phyloP scores from a whole-genome alignment of 495 filamentous ascomycete species.

The Aspergillus avenaceus region DNA sequence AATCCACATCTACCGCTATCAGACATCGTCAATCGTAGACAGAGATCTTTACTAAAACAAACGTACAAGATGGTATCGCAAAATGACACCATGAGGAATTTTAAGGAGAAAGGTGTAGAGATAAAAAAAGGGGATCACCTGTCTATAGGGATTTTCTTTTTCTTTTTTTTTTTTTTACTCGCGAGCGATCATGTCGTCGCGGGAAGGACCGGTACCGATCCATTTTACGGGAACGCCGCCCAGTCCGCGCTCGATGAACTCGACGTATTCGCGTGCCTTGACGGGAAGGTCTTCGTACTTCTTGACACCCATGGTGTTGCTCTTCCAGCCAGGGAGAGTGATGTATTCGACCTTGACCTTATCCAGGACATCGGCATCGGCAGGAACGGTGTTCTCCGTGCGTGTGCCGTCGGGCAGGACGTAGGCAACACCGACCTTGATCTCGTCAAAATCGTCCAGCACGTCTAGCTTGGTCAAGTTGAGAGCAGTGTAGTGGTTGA shows the following conservation, averaged over 20 bases:
- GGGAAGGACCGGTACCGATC: conserved; percentile 73
- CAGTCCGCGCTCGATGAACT: conserved; percentile 72
- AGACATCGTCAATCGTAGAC: background rate
- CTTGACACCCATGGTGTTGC: conserved; percentile 57
- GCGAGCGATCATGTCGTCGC: conserved; percentile 63
- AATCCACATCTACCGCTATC: background rate
- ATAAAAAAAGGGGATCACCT: background rate
- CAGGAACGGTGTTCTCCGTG: conserved; percentile 59
- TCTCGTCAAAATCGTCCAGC: conserved; percentile 74
- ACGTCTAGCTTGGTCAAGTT: conserved; percentile 91
- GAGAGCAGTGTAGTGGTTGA: conserved; percentile 72
- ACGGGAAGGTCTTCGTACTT: conserved; percentile 66
- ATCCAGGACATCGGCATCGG: conserved; percentile 60
- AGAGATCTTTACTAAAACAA: background rate
- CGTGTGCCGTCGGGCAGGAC: conserved; percentile 49
- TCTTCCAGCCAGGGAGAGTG: conserved; percentile 75
- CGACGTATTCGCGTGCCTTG: conserved; percentile 70
- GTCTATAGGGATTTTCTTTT: no score
- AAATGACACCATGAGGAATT: background rate
- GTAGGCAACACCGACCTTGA: conserved; percentile 78
- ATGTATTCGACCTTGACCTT: conserved; percentile 61
- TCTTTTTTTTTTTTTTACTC: conserved; percentile 32
- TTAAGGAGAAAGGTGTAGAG: background rate
- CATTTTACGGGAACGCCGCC: conserved; percentile 65
- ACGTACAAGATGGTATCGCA: background rate